Conservation (phyloP, 768 basidiomycete genomes). For the Lactarius indigo region DNA sequence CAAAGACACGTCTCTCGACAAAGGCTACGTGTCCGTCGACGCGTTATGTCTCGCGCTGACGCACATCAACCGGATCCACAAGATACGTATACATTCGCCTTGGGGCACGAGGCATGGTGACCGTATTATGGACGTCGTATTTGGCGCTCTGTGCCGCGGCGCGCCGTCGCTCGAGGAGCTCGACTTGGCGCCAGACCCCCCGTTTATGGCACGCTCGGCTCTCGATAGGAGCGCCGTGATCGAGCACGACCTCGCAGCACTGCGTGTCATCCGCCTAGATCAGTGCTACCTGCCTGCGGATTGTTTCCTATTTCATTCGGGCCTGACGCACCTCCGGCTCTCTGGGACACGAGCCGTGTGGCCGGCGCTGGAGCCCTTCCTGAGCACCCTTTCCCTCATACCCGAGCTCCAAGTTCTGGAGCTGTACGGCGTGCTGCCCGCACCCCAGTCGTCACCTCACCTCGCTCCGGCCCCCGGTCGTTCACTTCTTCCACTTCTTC, state of each 20-base stretch:
- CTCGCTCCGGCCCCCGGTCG: background rate
- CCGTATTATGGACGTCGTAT: conserved; percentile 13
- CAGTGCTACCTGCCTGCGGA: conserved; percentile 5
- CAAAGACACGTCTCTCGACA: conserved; percentile 14
- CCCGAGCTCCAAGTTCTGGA: conserved; percentile 12
- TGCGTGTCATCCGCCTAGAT: conserved; percentile 10
- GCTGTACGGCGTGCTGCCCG: conserved; percentile 10
- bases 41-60: conserved; percentile 8
- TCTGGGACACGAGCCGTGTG: conserved; percentile 6
- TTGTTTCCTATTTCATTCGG: conserved; percentile 1
- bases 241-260: background rate
- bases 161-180: conserved; percentile 17
- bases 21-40: conserved; percentile 17
- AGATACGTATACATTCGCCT: conserved; percentile 11
- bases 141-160: conserved; percentile 2
- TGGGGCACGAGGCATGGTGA: conserved; percentile 22
- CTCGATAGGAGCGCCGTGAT: background rate
- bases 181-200: conserved; percentile 8
- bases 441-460: background rate
- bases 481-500: background rate
- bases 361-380: conserved; percentile 7
- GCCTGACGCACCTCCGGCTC: conserved; percentile 12
- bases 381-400: conserved; percentile 7
- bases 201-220: conserved; percentile 3
- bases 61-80: conserved; percentile 8